Evolutionary conservation across 139 green algal species (phyloP), one percentile per base, ranked within the genome.

Genomic region (Chlorella sp.): DNA sequence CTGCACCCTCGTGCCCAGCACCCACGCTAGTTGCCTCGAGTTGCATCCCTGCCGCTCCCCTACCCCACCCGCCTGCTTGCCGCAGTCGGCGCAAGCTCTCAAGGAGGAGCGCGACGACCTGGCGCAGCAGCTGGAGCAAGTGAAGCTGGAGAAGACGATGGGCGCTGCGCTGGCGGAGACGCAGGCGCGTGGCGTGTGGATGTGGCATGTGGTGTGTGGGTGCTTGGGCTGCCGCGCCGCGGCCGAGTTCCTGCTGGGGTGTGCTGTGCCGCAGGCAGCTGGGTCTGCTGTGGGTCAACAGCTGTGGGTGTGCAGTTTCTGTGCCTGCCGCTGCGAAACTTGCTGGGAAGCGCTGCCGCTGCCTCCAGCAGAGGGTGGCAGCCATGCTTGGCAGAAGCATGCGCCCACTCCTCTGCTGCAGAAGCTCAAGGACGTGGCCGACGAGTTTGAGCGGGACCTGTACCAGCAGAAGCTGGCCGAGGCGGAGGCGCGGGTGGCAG

Each of bases 371-470:
- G n/a, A n/a, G n/a, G n/a, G n/a, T n/a, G n/a, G n/a, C n/a, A n/a
- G n/a, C n/a, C n/a, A n/a, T n/a, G n/a, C n/a, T n/a, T n/a, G n/a
- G n/a, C 46, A 54, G 8, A 54, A 54, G 8, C 11, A 11, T 11
- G 8, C 11, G 46, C 46, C 46, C 46, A 54, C 46, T 54, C 46
- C 7, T 11, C 46, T 54, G 46, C 46, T 24, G 51, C 51, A 60
- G 30, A 87, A 91, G 69, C 87, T 93, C 28, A 81, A 86, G 40
- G 75, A 80, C 34, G 84, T 92, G 34, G 86, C 76, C 1, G 84
- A 89, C 28, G 89, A 90, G 40, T 93, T 90, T 64, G 90, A 93
- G 56, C 81, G 77, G 30, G 90, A 93, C 38, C 73, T 93, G 80
- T 24, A 90, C 44, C 51, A 84, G 80, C 60, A 85, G 58, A 89